Evolutionary conservation across 495 filamentous ascomycete species (phyloP).

Genomic region (Aspergillus leporis): DNA sequence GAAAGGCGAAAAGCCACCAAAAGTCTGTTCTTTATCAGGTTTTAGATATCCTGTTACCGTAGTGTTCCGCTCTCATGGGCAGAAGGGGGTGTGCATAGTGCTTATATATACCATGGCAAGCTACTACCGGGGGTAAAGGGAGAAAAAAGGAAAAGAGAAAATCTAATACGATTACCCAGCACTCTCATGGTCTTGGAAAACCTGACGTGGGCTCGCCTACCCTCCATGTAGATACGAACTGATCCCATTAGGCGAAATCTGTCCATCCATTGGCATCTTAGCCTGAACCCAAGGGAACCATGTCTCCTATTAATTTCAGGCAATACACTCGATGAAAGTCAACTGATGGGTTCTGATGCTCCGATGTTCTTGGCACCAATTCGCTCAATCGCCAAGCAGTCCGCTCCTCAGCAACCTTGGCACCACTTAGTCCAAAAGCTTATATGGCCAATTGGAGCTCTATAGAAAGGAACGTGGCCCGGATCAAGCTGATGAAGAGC

Average conservation of each 20-base stretch:
- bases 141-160: not conserved
- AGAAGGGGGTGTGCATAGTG: not conserved
- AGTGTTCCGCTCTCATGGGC: not conserved
- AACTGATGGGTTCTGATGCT: not conserved
- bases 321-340: not conserved
- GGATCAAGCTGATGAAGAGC: not conserved
- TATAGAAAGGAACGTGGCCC: conserved; percentile 12
- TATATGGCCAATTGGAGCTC: conserved; percentile 10
- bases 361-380: not conserved
- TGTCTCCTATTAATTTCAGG: not conserved
- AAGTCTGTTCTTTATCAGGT: not conserved
- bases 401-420: conserved; percentile 9
- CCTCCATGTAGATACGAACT: not conserved
- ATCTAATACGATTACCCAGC: not conserved
- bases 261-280: not conserved
- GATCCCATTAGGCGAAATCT: not conserved
- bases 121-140: not conserved
- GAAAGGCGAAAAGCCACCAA: not conserved
- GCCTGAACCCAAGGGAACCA: not conserved
- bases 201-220: not conserved
- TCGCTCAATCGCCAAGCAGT: conserved; percentile 13
- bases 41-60: not conserved
- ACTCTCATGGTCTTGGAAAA: not conserved
- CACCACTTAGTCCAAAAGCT: conserved; percentile 8
- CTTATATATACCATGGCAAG: not conserved